A percentile compares a stretch with the other conserved stretches of the same genome.
phyloP scores from a whole-genome alignment of 331 rosid species.

The Malus hybrid region DNA sequence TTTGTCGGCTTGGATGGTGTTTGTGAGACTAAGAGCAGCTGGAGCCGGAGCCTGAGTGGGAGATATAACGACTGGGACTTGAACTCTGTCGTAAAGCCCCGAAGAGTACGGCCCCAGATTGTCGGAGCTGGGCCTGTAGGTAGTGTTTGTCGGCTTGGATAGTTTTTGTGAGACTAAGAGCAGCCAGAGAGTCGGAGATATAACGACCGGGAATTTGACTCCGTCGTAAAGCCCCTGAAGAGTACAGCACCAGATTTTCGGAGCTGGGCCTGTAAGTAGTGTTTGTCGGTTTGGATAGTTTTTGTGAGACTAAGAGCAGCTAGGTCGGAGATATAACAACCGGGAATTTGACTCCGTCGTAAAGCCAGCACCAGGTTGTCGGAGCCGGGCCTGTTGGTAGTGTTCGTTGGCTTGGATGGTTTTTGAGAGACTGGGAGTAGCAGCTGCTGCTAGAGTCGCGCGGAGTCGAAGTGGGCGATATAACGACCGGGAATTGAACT shows the following conservation, averaged over 20 bases:
- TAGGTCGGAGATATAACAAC: too few species aligned
- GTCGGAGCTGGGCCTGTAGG: slow-evolving; percentile 41
- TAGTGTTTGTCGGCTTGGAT: slow-evolving; percentile 2
- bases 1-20: slow-evolving; percentile 37
- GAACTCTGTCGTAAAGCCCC: slow-evolving; percentile 40
- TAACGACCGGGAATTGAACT: slow-evolving; percentile 30
- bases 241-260: too few species aligned
- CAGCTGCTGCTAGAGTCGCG: neutral
- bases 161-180: too few species aligned
- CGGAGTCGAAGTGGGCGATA: slow-evolving; percentile 26
- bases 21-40: slow-evolving; percentile 17
- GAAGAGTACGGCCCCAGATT: slow-evolving; percentile 61
- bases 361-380: neutral
- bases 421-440: slow-evolving; percentile 22
- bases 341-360: too few species aligned
- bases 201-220: too few species aligned
- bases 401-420: slow-evolving; percentile 38
- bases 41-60: slow-evolving; percentile 10
- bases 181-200: too few species aligned
- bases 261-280: too few species aligned
- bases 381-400: slow-evolving; percentile 38
- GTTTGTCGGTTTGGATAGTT: too few species aligned
- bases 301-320: too few species aligned
- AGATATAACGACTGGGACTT: slow-evolving; percentile 37
- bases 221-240: too few species aligned